Percentiles rank a stretch among this genome's conserved stretches.
Evolutionary conservation across 371 early-diverging fungal genomes (phyloP).

Genomic region (Choanephora cucurbitarum): DNA sequence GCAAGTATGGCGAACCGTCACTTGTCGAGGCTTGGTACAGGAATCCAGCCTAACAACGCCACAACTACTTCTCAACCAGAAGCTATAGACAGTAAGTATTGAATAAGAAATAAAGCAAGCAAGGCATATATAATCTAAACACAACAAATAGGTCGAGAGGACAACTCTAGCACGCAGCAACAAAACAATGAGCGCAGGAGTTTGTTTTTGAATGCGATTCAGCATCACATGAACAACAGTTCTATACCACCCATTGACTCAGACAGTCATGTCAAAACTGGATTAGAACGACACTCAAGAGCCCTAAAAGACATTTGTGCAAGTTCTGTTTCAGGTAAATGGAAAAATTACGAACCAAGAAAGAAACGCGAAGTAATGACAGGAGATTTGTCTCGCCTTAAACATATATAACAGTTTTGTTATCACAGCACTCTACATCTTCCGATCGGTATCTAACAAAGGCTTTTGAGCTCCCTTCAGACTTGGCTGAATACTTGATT

Average conservation of each 20-base stretch:
- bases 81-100: background rate
- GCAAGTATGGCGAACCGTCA: background rate
- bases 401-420: constrained; percentile 15
- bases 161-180: no score
- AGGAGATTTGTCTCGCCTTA: no score
- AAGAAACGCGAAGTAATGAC: no score
- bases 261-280: no score
- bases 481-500: constrained; percentile 29
- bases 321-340: constrained; percentile 30
- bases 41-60: background rate
- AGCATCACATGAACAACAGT: constrained; percentile 11
- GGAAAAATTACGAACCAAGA: no score
- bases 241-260: background rate
- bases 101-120: no score
- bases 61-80: background rate
- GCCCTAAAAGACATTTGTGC: constrained; percentile 33
- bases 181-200: constrained; percentile 8
- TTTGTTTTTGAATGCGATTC: constrained; percentile 17
- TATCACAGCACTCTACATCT: constrained; percentile 27
- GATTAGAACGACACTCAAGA: constrained; percentile 17
- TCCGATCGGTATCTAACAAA: constrained; percentile 17
- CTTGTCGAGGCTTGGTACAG: constrained; percentile 8
- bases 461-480: constrained; percentile 25
- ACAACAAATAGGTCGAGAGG: no score
- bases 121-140: no score